A percentile compares a stretch with the other conserved stretches of the same genome.
Evolutionary conservation across 2,329 filamentous ascomycete genomes (phyloP).

Genomic region (Zelopaecilomyces penicillatus): DNA sequence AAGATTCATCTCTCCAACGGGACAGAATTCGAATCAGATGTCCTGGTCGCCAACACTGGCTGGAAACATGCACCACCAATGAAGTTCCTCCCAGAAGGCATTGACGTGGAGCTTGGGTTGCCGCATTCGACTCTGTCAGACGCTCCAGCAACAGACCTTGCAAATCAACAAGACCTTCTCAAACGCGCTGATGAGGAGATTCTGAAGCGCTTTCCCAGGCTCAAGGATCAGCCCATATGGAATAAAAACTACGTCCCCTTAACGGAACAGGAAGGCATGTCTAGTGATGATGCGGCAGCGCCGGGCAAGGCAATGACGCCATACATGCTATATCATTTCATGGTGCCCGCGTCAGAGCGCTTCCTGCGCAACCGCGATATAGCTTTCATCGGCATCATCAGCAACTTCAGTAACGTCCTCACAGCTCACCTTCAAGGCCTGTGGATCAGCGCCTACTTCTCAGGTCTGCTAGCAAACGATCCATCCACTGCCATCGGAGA

Average conservation of each 20-base stretch:
- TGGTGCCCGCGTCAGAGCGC: conserved; percentile 29
- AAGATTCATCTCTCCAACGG: conserved; percentile 44
- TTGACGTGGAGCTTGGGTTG: conserved; percentile 40
- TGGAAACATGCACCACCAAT: conserved; percentile 48
- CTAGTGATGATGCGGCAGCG: conserved; percentile 19
- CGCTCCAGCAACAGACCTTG: conserved; percentile 19
- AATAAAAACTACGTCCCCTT: conserved; percentile 38
- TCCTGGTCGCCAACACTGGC: conserved; percentile 48
- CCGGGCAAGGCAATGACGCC: conserved; percentile 24
- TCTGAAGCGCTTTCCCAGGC: conserved; percentile 41
- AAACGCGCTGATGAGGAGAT: conserved; percentile 44
- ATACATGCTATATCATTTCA: conserved; percentile 37
- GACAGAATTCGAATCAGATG: conserved; percentile 38
- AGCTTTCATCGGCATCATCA: conserved; percentile 34
- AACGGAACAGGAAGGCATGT: conserved; percentile 28
- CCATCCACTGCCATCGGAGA: conserved; percentile 10
- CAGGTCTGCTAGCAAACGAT: conserved; percentile 17
- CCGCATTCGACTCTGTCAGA: conserved; percentile 27
- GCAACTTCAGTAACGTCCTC: conserved; percentile 32
- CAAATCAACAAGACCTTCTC: conserved; percentile 28
- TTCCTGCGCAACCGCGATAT: conserved; percentile 31
- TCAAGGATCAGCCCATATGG: conserved; percentile 41
- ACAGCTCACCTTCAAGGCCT: conserved; percentile 41
- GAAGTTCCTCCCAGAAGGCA: conserved; percentile 39
- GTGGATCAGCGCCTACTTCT: conserved; percentile 59